A percentile compares a stretch with the other conserved stretches of the same genome.
These are phyloP conservation scores for Ailanthus altissimus DNA, from an alignment of 345 rosid species.

Conservation along the genomic window DNA sequence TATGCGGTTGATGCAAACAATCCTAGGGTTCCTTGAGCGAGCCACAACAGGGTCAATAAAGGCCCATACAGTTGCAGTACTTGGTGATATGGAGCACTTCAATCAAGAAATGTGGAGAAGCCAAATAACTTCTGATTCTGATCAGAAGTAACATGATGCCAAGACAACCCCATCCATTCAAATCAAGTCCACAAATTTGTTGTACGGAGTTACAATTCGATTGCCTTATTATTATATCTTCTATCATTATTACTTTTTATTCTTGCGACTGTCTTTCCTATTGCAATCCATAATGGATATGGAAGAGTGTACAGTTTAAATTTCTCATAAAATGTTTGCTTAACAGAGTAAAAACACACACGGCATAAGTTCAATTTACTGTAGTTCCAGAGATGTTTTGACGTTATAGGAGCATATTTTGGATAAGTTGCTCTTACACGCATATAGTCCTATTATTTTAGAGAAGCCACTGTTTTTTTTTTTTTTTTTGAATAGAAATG, in stretches of 20 bases:
- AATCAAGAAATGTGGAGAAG: slow-evolving; percentile 18
- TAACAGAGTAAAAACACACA: no score
- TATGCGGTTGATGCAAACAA: slow-evolving; percentile 10
- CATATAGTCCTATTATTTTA: no score
- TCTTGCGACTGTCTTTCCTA: not conserved
- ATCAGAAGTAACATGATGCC: slow-evolving; percentile 21
- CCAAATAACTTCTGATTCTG: not conserved
- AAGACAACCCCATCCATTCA: slow-evolving; percentile 9
- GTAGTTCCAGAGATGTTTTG: no score
- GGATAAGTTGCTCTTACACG: no score
- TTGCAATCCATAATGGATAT: not conserved
- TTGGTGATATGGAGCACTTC: slow-evolving; percentile 19
- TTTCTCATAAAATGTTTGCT: no score
- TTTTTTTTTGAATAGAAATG: no score
- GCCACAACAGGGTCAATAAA: slow-evolving; percentile 24
- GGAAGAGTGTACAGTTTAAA: not conserved
- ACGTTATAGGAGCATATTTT: no score
- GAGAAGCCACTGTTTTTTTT: no score
- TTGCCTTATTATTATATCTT: not conserved
- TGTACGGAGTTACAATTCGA: not conserved
- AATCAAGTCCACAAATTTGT: not conserved
- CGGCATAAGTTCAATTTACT: no score
- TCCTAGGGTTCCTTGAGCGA: slow-evolving; percentile 17
- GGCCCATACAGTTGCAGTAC: slow-evolving; percentile 27
- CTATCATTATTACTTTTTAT: not conserved